phyloP scores from a whole-genome alignment of 2,329 filamentous ascomycete species.

The Coniochaeta sp. region DNA sequence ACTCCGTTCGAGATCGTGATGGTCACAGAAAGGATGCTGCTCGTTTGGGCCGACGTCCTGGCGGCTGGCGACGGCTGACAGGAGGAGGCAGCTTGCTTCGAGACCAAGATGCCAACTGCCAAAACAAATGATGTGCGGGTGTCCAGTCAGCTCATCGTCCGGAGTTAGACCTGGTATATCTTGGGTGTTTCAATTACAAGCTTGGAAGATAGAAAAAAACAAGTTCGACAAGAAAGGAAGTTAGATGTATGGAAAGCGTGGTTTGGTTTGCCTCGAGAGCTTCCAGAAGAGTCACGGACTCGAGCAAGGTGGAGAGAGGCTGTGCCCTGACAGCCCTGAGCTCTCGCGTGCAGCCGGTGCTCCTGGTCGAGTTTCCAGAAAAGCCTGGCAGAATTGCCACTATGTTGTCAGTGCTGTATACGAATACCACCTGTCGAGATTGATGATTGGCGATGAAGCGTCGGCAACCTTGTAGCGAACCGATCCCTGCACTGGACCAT shows the following conservation, averaged over 20 bases:
- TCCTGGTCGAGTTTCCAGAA: not conserved
- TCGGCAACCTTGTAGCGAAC: not conserved
- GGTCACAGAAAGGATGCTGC: not conserved
- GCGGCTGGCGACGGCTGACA: not conserved
- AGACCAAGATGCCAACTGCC: not conserved
- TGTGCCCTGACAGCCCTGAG: not conserved
- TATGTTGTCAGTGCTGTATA: too few relatives aligned
- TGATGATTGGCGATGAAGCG: not conserved
- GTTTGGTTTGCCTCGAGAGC: not conserved
- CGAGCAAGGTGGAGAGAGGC: not conserved
- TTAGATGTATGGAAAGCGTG: not conserved
- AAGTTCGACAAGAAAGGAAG: not conserved
- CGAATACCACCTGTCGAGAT: not conserved
- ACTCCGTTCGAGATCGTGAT: not conserved
- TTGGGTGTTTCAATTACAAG: too few relatives aligned
- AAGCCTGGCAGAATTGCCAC: slow-evolving; percentile 1
- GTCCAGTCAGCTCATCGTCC: not conserved
- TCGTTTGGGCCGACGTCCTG: not conserved
- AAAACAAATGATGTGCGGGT: not conserved
- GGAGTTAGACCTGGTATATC: not conserved
- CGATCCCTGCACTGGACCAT: not conserved
- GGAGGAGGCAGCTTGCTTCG: not conserved
- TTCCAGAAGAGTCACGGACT: not conserved
- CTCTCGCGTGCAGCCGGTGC: not conserved
- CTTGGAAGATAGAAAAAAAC: not conserved